Evolutionary conservation across 495 filamentous ascomycete genomes (phyloP).

Genomic region (Penicillium daleae): DNA sequence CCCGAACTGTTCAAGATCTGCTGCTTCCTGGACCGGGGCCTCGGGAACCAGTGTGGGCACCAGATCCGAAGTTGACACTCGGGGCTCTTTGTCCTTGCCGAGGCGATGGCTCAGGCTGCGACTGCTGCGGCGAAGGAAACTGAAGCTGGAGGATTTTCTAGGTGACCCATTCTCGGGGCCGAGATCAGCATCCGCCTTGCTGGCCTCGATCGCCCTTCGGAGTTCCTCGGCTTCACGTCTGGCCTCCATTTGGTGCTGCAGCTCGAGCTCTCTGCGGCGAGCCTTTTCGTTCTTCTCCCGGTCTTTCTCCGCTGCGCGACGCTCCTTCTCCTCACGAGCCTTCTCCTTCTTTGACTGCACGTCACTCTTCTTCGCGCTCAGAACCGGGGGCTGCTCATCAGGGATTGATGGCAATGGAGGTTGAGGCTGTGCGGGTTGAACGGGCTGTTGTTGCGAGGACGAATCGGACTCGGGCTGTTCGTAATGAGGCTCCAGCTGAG

Average conservation of each 20-base stretch:
- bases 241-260: slow-evolving; percentile 47
- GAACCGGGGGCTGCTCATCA: slow-evolving; percentile 29
- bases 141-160: slow-evolving; percentile 48
- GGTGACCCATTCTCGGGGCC: slow-evolving; percentile 44
- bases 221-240: slow-evolving; percentile 62
- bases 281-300: slow-evolving; percentile 65
- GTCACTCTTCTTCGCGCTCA: slow-evolving; percentile 52
- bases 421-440: slow-evolving; percentile 24
- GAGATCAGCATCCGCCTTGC: slow-evolving; percentile 45
- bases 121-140: slow-evolving; percentile 57
- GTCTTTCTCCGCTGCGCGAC: slow-evolving; percentile 69
- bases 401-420: slow-evolving; percentile 46
- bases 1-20: slow-evolving; percentile 10
- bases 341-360: slow-evolving; percentile 50
- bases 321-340: slow-evolving; percentile 64
- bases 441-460: slow-evolving; percentile 18
- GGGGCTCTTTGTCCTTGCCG: slow-evolving; percentile 42
- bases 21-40: slow-evolving; percentile 15
- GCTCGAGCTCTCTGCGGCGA: slow-evolving; percentile 65
- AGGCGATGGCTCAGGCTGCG: slow-evolving; percentile 62
- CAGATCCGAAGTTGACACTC: slow-evolving; percentile 38
- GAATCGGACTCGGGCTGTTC: slow-evolving; percentile 36
- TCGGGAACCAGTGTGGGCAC: slow-evolving; percentile 26
- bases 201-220: slow-evolving; percentile 60
- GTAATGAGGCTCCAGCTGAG: slow-evolving; percentile 46